Evolutionary conservation across 176 grass and related monocot genomes (phyloP).

Genomic region (Triticum monococcum): DNA sequence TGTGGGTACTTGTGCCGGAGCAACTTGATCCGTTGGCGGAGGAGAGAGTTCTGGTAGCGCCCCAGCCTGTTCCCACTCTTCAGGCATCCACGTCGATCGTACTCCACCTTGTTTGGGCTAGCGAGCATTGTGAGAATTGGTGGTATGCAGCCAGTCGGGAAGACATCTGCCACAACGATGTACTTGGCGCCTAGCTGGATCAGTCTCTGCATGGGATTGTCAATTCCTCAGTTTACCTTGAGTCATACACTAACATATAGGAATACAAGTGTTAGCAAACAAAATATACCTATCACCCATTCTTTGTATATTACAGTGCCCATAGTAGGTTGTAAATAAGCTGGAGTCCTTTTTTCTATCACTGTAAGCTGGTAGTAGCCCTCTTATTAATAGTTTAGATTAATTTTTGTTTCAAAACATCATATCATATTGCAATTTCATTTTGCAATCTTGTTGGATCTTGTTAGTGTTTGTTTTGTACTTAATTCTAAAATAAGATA

Average conservation of each 20-base stretch:
- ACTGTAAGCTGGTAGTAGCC: neutral
- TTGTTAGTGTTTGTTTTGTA: too few relatives aligned
- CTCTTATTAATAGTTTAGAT: neutral
- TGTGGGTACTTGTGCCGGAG: constrained; percentile 22
- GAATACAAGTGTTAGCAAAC: neutral
- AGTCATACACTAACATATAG: neutral
- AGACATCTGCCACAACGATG: constrained; percentile 35
- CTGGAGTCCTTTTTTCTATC: too few relatives aligned
- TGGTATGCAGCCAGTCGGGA: constrained; percentile 34
- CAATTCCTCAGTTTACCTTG: neutral
- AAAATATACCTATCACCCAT: neutral
- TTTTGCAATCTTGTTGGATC: neutral
- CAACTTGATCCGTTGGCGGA: neutral
- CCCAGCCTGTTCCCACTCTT: constrained; percentile 28
- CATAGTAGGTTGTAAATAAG: neutral
- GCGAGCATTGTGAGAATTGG: neutral
- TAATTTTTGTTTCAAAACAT: neutral
- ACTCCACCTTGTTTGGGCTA: constrained; percentile 12
- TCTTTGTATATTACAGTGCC: neutral
- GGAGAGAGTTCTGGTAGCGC: constrained; percentile 30
- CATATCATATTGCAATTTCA: neutral
- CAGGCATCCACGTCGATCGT: constrained; percentile 40
- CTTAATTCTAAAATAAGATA: too few relatives aligned
- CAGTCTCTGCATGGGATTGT: neutral
- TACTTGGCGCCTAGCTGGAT: constrained; percentile 28